These are phyloP conservation scores for Pelargonium citronellum DNA, from an alignment of 441 rosid species.

Conservation along the genomic window DNA sequence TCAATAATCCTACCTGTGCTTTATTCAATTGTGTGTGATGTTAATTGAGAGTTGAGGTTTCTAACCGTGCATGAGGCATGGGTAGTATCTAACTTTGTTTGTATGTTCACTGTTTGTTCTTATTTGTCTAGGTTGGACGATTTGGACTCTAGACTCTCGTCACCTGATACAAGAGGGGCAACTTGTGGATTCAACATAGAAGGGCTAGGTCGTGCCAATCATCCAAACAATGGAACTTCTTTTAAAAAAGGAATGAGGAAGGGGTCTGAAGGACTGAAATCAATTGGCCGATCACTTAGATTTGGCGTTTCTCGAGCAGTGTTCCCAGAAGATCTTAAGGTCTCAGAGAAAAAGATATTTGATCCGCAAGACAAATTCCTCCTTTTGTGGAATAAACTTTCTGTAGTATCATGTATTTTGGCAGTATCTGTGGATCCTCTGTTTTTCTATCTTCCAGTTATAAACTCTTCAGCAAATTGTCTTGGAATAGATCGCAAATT, in stretches of 20 bases:
- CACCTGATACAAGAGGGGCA: constrained; percentile 49
- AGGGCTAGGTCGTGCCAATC: constrained; percentile 41
- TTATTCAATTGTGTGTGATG: background rate
- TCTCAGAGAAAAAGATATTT: constrained; percentile 74
- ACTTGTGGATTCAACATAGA: constrained; percentile 68
- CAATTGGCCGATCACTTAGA: constrained; percentile 85
- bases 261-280: constrained; percentile 91
- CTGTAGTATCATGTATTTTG: constrained; percentile 70
- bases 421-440: constrained; percentile 88
- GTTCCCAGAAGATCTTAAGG: constrained; percentile 92
- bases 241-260: constrained; percentile 69
- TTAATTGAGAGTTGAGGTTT: background rate
- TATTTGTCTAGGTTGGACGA: constrained; percentile 68
- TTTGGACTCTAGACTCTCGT: constrained; percentile 73
- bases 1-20: too few species aligned
- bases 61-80: background rate
- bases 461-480: constrained; percentile 41
- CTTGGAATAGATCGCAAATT: constrained; percentile 68
- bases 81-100: constrained; percentile 15
- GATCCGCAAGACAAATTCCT: constrained; percentile 95
- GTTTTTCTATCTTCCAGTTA: constrained; percentile 85
- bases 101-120: constrained; percentile 14
- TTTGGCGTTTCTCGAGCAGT: constrained; percentile 86
- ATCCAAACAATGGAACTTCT: constrained; percentile 36
- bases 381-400: constrained; percentile 64